Conservation (phyloP, 1,284 basidiomycete species). For the Cutaneotrichosporon cyanovorans region DNA sequence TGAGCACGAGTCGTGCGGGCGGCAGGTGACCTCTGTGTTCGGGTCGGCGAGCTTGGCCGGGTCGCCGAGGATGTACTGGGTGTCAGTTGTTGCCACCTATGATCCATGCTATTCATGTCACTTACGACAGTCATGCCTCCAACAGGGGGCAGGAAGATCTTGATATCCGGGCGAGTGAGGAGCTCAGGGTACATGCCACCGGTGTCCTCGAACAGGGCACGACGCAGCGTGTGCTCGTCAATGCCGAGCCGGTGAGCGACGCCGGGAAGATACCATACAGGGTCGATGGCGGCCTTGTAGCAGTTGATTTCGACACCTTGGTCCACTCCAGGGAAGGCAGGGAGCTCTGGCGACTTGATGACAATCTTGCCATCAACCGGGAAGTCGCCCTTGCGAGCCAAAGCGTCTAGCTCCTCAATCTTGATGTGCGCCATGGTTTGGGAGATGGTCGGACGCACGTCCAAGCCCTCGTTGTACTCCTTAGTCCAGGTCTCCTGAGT, state of each 20-base stretch:
- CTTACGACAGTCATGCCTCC: conserved; percentile 50
- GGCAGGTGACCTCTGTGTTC: conserved; percentile 76
- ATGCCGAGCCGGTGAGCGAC: conserved; percentile 81
- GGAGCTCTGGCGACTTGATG: conserved; percentile 48
- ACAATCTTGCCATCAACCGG: conserved; percentile 77
- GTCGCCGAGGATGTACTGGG: conserved; percentile 90
- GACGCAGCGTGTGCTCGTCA: conserved; percentile 72
- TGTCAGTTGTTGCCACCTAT: too few species aligned
- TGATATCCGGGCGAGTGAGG: conserved; percentile 89
- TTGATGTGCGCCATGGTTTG: conserved; percentile 61
- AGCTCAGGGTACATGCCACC: conserved; percentile 96
- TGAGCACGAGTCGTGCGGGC: conserved; percentile 88
- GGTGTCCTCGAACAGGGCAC: conserved; percentile 72
- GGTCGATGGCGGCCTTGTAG: conserved; percentile 67
- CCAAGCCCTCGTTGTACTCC: conserved; percentile 63
- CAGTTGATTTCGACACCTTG: conserved; percentile 75
- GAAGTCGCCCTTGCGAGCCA: conserved; percentile 62
- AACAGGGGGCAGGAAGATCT: conserved; percentile 91
- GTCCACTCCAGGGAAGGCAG: conserved; percentile 51
- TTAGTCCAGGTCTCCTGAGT: conserved; percentile 67
- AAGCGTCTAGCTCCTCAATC: conserved; percentile 73
- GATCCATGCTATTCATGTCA: too few species aligned
- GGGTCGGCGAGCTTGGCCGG: conserved; percentile 70
- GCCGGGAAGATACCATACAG: conserved; percentile 93
- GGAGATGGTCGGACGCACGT: conserved; percentile 82